phyloP scores from a whole-genome alignment of 805 yeast genomes.

The Scheffersomyces ergatensis region DNA sequence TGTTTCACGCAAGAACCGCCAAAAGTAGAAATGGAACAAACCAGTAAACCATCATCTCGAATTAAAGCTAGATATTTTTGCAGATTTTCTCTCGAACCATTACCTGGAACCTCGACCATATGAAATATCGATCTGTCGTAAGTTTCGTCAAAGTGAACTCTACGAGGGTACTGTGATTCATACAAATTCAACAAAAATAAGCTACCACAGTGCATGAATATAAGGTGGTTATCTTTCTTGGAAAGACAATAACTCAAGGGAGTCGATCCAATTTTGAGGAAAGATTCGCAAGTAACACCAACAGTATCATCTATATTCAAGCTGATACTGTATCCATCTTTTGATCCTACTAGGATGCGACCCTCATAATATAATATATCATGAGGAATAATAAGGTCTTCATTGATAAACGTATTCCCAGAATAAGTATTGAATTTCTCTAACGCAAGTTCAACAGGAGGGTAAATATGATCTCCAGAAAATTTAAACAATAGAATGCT shows the following conservation, averaged over 20 bases:
- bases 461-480: background rate
- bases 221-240: slow-evolving; percentile 14
- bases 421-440: slow-evolving; percentile 6
- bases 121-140: slow-evolving; percentile 23
- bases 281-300: slow-evolving; percentile 4
- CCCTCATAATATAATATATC: slow-evolving; percentile 9
- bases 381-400: slow-evolving; percentile 16
- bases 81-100: background rate
- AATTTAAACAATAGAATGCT: slow-evolving; percentile 2
- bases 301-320: slow-evolving; percentile 8
- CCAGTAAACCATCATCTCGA: slow-evolving; percentile 36
- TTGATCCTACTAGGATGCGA: slow-evolving; percentile 26
- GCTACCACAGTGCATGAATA: slow-evolving; percentile 21
- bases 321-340: slow-evolving; percentile 26
- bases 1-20: slow-evolving; percentile 24
- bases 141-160: slow-evolving; percentile 34
- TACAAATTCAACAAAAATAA: slow-evolving; percentile 32
- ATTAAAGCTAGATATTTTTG: slow-evolving; percentile 7
- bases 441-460: background rate
- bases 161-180: slow-evolving; percentile 22
- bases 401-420: background rate
- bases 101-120: slow-evolving; percentile 2
- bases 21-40: slow-evolving; percentile 23
- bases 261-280: slow-evolving; percentile 23
- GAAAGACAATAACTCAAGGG: slow-evolving; percentile 18